phyloP scores from a whole-genome alignment of 1,284 basidiomycete species.

The Gomphus sp. region DNA sequence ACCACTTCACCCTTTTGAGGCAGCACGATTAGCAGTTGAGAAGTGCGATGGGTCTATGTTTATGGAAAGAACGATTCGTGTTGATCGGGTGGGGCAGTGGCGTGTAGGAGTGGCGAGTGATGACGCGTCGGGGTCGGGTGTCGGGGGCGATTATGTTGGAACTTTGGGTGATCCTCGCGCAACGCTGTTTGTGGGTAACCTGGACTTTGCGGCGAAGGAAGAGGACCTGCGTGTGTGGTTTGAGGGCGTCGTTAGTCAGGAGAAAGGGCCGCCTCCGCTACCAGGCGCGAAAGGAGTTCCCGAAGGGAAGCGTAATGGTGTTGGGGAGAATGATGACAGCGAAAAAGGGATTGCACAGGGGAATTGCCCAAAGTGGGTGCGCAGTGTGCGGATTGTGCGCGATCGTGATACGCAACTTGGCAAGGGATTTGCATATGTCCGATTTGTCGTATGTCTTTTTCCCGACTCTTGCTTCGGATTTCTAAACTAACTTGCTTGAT shows the following conservation, averaged over 20 bases:
- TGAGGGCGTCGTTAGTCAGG: conserved; percentile 67
- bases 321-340: conserved; percentile 15
- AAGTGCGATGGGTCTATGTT: conserved; percentile 68
- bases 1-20: conserved; percentile 63
- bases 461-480: too few relatives aligned
- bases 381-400: conserved; percentile 78
- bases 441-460: conserved; percentile 60
- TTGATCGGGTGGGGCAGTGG: conserved; percentile 50
- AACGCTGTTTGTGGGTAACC: conserved; percentile 85
- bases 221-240: conserved; percentile 86
- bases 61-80: conserved; percentile 65
- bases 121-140: conserved; percentile 4
- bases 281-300: background rate
- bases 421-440: conserved; percentile 96
- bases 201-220: conserved; percentile 89
- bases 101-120: conserved; percentile 20
- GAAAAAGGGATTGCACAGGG: conserved; percentile 19
- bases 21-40: conserved; percentile 52
- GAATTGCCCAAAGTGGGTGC: conserved; percentile 58
- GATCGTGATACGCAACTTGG: conserved; percentile 92
- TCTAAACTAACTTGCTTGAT: background rate
- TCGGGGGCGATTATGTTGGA: conserved; percentile 8
- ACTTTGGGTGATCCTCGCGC: conserved; percentile 59
- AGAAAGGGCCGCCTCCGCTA: conserved; percentile 48
- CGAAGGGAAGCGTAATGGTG: conserved; percentile 21